Conservation (phyloP, 257 asterid species). For the Solanum dulcamara region DNA sequence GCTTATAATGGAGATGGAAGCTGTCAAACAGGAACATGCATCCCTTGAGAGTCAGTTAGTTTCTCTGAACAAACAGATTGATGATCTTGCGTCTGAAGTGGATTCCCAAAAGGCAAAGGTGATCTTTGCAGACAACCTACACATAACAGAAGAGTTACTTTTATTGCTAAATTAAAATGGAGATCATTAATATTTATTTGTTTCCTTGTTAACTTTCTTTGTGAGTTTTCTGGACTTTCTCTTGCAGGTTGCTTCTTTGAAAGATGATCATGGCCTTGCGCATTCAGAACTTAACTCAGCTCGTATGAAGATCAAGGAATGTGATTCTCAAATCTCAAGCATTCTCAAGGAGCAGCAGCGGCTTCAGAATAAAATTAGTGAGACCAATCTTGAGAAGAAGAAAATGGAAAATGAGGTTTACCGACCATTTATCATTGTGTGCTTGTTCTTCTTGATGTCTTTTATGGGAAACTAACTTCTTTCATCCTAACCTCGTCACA, state of each 20-base stretch:
- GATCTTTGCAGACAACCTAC: background rate
- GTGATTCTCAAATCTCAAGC: constrained; percentile 65
- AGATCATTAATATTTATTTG: background rate
- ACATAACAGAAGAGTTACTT: background rate
- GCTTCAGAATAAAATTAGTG: constrained; percentile 57
- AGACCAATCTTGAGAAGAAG: constrained; percentile 74
- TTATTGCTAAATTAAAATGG: background rate
- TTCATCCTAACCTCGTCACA: constrained; percentile 9
- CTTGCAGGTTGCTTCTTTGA: constrained; percentile 50
- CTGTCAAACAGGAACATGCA: constrained; percentile 60
- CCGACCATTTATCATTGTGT: background rate
- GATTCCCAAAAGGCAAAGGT: constrained; percentile 70
- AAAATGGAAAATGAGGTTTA: constrained; percentile 88
- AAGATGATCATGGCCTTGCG: constrained; percentile 33
- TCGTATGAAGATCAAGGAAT: constrained; percentile 72
- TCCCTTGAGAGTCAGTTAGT: constrained; percentile 57
- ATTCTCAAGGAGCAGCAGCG: constrained; percentile 70
- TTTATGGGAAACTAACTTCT: background rate
- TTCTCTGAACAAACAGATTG: constrained; percentile 43
- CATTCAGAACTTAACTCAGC: constrained; percentile 71
- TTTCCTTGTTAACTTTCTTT: background rate
- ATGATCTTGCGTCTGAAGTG: constrained; percentile 42
- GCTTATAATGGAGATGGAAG: constrained; percentile 91
- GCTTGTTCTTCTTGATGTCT: background rate
- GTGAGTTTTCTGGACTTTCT: background rate